Evolutionary conservation across 441 rosid genomes (phyloP).

Genomic region (Pelargonium cotyledonis): DNA sequence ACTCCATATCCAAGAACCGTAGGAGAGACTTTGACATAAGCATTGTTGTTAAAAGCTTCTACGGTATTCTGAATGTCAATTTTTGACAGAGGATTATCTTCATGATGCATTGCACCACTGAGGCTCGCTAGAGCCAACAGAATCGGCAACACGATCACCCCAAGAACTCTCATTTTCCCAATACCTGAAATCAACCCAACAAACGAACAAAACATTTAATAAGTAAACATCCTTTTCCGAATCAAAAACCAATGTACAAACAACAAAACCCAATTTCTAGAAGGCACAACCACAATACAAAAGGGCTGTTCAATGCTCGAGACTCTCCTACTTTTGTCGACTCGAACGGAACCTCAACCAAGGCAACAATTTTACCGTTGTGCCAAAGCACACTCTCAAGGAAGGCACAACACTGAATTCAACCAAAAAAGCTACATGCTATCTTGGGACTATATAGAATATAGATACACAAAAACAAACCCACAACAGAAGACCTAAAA

Average conservation of each 20-base stretch:
- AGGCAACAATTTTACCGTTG: no score
- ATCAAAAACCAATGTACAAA: neutral
- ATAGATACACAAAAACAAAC: neutral
- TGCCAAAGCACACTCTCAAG: no score
- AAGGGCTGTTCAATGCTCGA: no score
- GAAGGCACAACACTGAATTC: neutral
- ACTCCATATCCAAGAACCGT: slow-evolving; percentile 3
- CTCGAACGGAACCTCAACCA: no score
- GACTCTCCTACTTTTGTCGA: no score
- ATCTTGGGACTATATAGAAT: neutral
- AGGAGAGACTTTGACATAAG: neutral
- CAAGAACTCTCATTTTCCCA: neutral
- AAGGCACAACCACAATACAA: neutral
- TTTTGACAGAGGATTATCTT: neutral
- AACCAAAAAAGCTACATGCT: neutral
- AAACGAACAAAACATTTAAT: neutral
- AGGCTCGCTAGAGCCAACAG: neutral
- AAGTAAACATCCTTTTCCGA: neutral
- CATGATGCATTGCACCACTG: neutral
- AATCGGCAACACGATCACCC: neutral
- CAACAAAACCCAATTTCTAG: neutral
- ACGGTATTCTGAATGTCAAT: neutral
- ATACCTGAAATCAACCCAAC: neutral
- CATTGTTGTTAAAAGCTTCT: neutral
- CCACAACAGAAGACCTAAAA: neutral